Base-by-base conservation (phyloP, 345 rosid species). In the Bretschneidera sinensis region DNA sequence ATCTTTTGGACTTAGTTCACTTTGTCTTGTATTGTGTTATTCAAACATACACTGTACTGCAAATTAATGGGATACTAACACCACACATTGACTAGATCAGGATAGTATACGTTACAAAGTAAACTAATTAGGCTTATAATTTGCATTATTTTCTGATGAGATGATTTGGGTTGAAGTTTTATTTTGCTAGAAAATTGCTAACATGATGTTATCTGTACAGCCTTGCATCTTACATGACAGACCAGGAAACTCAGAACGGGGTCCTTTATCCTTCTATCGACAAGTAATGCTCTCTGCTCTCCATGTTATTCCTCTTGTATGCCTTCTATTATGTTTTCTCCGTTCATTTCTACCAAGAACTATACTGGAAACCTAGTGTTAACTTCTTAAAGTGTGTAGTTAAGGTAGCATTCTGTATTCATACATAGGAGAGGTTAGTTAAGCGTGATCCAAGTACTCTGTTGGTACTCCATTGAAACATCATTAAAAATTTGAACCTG, bases 181-280 rank as follows among this genome's bases (percentile, higher is more conserved):
- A 39, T 11, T 14, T 39, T 39, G 45, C 10, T 14, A 11, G 35
- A 33, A 17, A n/a, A 49, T 62, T 43, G 51, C 54, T 63, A 60
- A 78, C 35, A 7, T 21, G 31, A 33, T 66, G 65, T 43, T 68
- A 28, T 63, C 51, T 61, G 23, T 67, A 58, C 94, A 94, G 99
- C 83, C 96, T 94, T 28, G 99, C 97, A 48, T 88, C 97, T 17
- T 94, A 90, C 81, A 94, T 94, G 82, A 88, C 86, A 0, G 89
- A 94, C 14, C 91, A 85, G 58, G 99, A 94, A 71, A 76, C 86
- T 20, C 74, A 78, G 64, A 77, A 68, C 8, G 99, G 99, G 63
- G 70, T 90, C 63, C 71, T 94, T 70, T 94, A 83, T 73, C 99
- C 97, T 62, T 94, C 96, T n/a, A 72, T 94, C 63, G 45, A 77